phyloP scores from a whole-genome alignment of 2,329 filamentous ascomycete genomes.

The Trichoderma oligosporum region DNA sequence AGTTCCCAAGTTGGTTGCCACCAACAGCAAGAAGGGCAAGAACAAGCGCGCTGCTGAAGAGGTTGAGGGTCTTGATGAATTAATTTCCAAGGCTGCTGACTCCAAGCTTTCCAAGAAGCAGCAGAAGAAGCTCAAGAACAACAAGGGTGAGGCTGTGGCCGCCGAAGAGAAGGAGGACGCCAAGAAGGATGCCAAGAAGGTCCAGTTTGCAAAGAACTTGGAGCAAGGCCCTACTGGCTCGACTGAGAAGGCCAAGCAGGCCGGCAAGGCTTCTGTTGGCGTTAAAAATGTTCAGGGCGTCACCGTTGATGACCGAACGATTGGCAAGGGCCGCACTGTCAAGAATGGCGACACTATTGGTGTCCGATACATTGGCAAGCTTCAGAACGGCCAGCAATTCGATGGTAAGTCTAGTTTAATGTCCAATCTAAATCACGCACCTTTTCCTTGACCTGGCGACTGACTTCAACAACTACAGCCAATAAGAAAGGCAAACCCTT shows the following conservation, averaged over 20 bases:
- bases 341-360: slow-evolving; percentile 89
- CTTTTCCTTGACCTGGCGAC: slow-evolving; percentile 23
- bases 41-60: slow-evolving; percentile 89
- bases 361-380: slow-evolving; percentile 98
- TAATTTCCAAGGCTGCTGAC: slow-evolving; percentile 78
- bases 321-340: slow-evolving; percentile 75
- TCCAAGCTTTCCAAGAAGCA: slow-evolving; percentile 91
- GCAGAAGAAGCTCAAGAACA: slow-evolving; percentile 97
- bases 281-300: slow-evolving; percentile 83
- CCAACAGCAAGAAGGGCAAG: slow-evolving; percentile 66
- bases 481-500: slow-evolving; percentile 99
- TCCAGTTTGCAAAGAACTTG: slow-evolving; percentile 98
- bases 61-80: slow-evolving; percentile 69
- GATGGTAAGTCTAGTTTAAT: slow-evolving; percentile 62
- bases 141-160: slow-evolving; percentile 81
- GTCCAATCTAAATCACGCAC: neutral
- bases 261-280: slow-evolving; percentile 51
- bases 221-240: slow-evolving; percentile 90
- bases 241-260: slow-evolving; percentile 43
- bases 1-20: slow-evolving; percentile 55
- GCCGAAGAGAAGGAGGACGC: slow-evolving; percentile 56
- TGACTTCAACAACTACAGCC: slow-evolving; percentile 46
- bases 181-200: slow-evolving; percentile 77
- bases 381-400: slow-evolving; percentile 89
- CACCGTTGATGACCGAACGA: slow-evolving; percentile 91